Evolutionary conservation across 352 stramenopile genomes (phyloP).

Genomic region (Pythium inflatum): DNA sequence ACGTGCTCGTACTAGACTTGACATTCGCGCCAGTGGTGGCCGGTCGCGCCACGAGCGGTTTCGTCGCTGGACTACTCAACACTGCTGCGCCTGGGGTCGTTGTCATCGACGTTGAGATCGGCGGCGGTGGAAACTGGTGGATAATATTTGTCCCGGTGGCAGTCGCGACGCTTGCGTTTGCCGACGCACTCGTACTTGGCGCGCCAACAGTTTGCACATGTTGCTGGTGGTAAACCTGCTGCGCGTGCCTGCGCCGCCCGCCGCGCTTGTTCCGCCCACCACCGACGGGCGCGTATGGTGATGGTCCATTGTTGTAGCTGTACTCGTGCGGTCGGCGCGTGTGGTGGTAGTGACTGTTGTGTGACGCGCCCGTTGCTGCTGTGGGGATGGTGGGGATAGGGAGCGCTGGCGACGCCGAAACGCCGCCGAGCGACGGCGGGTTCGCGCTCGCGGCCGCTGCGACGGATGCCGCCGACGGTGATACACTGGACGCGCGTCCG

Average conservation of each 20-base stretch:
- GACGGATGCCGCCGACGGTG: slow-evolving; percentile 9
- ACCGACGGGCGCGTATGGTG: background rate
- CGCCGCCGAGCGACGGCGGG: too few relatives aligned
- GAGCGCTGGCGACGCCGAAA: too few relatives aligned
- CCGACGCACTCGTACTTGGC: background rate
- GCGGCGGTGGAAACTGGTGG: slow-evolving; percentile 21
- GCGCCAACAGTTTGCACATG: background rate
- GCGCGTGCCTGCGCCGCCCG: slow-evolving; percentile 22
- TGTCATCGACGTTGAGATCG: slow-evolving; percentile 20
- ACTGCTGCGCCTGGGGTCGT: background rate
- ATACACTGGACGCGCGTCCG: slow-evolving; percentile 17
- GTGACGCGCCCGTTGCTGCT: background rate
- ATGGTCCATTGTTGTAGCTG: background rate
- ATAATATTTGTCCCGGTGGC: too few relatives aligned
- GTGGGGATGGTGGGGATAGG: too few relatives aligned
- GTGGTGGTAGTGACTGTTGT: slow-evolving; percentile 14
- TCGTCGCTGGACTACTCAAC: background rate
- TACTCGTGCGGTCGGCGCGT: slow-evolving; percentile 15
- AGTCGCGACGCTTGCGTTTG: background rate
- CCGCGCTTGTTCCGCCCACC: slow-evolving; percentile 19
- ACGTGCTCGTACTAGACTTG: background rate
- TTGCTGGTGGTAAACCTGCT: too few relatives aligned
- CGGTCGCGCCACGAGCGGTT: background rate
- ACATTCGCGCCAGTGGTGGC: background rate
- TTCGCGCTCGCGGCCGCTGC: background rate